Conservation (phyloP, 768 basidiomycete genomes). For the Lepiota brunneoincarnata region DNA sequence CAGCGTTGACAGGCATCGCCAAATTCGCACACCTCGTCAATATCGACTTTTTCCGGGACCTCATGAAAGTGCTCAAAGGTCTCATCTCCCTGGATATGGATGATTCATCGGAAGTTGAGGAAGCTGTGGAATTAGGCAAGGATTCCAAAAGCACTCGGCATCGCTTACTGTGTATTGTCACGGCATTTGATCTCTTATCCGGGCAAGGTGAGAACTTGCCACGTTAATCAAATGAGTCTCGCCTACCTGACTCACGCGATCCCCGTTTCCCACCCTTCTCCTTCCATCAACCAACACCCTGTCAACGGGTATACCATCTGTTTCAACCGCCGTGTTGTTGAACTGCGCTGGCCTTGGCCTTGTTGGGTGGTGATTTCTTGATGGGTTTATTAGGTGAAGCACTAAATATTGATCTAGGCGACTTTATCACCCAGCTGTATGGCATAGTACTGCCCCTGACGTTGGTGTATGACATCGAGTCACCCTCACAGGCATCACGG, state of each 20-base stretch:
- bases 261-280: neutral
- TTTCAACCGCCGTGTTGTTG: neutral
- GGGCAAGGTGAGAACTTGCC: constrained; percentile 73
- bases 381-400: constrained; percentile 70
- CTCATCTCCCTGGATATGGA: constrained; percentile 58
- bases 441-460: constrained; percentile 75
- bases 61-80: constrained; percentile 81
- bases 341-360: neutral
- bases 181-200: constrained; percentile 95
- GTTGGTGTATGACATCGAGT: constrained; percentile 62
- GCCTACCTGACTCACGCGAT: constrained; percentile 5
- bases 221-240: constrained; percentile 7
- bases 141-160: constrained; percentile 44
- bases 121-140: constrained; percentile 10
- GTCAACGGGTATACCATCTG: constrained; percentile 10
- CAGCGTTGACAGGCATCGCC: constrained; percentile 88
- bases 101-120: constrained; percentile 23
- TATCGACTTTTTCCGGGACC: constrained; percentile 96
- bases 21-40: constrained; percentile 96
- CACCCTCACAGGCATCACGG: constrained; percentile 12
- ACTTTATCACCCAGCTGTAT: constrained; percentile 86
- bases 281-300: constrained; percentile 4
- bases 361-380: neutral
- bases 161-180: constrained; percentile 83
- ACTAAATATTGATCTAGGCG: constrained; percentile 91